Conservation (phyloP, 2,329 filamentous ascomycete species). For the Bipolaris victoriae region DNA sequence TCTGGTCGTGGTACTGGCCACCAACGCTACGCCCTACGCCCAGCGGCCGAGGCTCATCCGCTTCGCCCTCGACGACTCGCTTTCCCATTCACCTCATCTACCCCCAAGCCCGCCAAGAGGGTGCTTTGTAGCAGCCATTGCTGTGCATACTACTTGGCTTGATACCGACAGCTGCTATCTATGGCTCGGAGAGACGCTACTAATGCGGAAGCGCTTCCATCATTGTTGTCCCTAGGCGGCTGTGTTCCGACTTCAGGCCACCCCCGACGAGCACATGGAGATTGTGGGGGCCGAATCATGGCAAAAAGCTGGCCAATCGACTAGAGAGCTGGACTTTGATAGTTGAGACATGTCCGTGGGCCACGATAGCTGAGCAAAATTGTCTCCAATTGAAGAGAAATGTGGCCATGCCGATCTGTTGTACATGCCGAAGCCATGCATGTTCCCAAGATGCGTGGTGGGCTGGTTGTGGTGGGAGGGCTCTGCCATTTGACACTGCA, state of each 20-base stretch:
- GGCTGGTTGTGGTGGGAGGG: slow-evolving; percentile 3
- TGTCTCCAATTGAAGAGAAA: slow-evolving; percentile 7
- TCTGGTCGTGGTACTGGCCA: slow-evolving; percentile 5
- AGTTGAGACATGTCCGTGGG: slow-evolving; percentile 3
- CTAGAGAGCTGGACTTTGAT: neutral
- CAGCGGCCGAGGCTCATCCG: slow-evolving; percentile 24
- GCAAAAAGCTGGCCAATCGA: neutral
- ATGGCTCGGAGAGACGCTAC: neutral
- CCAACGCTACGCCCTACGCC: slow-evolving; percentile 26
- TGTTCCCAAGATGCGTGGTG: neutral
- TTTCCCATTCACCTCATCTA: neutral
- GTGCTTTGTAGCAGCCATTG: neutral
- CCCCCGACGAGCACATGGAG: slow-evolving; percentile 8
- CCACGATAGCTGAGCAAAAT: neutral
- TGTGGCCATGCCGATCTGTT: slow-evolving; percentile 2
- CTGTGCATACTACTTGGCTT: neutral
- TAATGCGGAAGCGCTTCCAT: neutral
- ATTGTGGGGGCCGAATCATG: slow-evolving; percentile 8
- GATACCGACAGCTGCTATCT: neutral
- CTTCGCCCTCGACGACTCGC: neutral
- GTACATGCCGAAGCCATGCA: slow-evolving; percentile 1
- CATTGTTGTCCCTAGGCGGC: slow-evolving; percentile 1
- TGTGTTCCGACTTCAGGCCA: slow-evolving; percentile 6
- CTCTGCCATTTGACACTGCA: slow-evolving; percentile 8
- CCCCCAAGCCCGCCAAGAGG: too few relatives aligned